Conservation (phyloP, 2,329 filamentous ascomycete species). For the Dactylonectria macrodidyma region DNA sequence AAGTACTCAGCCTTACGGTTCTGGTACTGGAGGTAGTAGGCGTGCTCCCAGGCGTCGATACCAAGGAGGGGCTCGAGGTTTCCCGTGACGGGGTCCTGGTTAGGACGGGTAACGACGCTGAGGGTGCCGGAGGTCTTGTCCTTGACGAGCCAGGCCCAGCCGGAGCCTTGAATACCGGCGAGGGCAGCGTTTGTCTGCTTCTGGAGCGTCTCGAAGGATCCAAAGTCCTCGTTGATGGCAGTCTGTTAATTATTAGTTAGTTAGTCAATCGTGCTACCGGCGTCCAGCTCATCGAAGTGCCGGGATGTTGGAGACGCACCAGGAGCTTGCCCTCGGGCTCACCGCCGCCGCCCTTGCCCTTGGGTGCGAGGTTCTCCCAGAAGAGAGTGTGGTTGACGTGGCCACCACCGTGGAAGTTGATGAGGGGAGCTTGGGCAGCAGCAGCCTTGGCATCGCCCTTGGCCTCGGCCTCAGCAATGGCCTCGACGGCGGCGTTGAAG, state of each 20-base stretch:
- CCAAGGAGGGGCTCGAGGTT: constrained; percentile 87
- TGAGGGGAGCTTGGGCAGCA: constrained; percentile 64
- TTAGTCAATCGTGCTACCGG: not conserved
- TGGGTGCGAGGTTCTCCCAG: constrained; percentile 85
- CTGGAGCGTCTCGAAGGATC: constrained; percentile 74
- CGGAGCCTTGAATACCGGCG: constrained; percentile 85
- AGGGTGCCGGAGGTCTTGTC: constrained; percentile 75
- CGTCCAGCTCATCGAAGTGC: not conserved
- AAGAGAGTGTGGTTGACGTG: constrained; percentile 91
- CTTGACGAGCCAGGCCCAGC: constrained; percentile 92
- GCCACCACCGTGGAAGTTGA: constrained; percentile 88
- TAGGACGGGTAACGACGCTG: constrained; percentile 79
- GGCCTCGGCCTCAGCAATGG: constrained; percentile 75
- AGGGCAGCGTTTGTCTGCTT: constrained; percentile 79
- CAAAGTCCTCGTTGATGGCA: constrained; percentile 77
- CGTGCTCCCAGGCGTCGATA: constrained; percentile 97
- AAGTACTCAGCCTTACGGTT: constrained; percentile 99
- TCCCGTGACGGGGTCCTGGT: constrained; percentile 91
- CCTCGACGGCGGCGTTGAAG: constrained; percentile 85
- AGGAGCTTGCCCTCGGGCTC: constrained; percentile 74
- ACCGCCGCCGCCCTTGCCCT: constrained; percentile 73
- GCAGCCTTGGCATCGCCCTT: constrained; percentile 71
- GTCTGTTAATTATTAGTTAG: constrained; percentile 50
- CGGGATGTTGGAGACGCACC: constrained; percentile 50
- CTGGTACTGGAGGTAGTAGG: constrained; percentile 96